Percentiles rank a stretch among this genome's conserved stretches.
Conservation (phyloP, 768 basidiomycete species). For the Boletus speciosus region DNA sequence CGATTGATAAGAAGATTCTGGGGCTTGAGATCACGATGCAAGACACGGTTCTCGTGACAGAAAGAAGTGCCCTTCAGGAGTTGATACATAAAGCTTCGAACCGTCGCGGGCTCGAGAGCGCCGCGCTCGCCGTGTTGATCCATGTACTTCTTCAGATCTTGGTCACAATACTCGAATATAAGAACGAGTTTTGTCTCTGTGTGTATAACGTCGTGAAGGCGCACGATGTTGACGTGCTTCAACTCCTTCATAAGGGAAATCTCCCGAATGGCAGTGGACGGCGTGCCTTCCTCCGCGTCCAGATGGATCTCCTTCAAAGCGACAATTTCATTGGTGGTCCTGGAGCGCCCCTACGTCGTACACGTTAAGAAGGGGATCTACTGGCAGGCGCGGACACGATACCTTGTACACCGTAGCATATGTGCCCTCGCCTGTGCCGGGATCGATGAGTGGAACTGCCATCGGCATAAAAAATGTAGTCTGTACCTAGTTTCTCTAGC, state of each 20-base stretch:
- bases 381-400: conserved; percentile 6
- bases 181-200: conserved; percentile 97
- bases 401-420: conserved; percentile 99
- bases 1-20: conserved; percentile 98
- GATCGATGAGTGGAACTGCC: conserved; percentile 5
- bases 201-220: conserved; percentile 97
- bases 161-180: conserved; percentile 98
- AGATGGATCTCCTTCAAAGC: conserved; percentile 99
- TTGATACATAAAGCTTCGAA: conserved; percentile 98
- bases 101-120: conserved; percentile 81
- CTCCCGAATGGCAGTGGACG: conserved; percentile 97
- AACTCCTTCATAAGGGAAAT: conserved; percentile 99
- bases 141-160: conserved; percentile 99
- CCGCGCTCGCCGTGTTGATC: conserved; percentile 96
- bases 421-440: conserved; percentile 72
- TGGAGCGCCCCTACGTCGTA: conserved; percentile 72
- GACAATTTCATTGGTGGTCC: conserved; percentile 98
- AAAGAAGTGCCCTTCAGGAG: conserved; percentile 96
- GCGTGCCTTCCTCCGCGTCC: conserved; percentile 98
- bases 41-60: conserved; percentile 97
- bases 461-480: not conserved
- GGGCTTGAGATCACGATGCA: conserved; percentile 97
- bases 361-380: not conserved
- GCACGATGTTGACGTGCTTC: conserved; percentile 97
- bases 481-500: conserved; percentile 82